Evolutionary conservation across 1,284 basidiomycete genomes (phyloP), one percentile per base, ranked within the genome.

Genomic region (Marasmius sp.): DNA sequence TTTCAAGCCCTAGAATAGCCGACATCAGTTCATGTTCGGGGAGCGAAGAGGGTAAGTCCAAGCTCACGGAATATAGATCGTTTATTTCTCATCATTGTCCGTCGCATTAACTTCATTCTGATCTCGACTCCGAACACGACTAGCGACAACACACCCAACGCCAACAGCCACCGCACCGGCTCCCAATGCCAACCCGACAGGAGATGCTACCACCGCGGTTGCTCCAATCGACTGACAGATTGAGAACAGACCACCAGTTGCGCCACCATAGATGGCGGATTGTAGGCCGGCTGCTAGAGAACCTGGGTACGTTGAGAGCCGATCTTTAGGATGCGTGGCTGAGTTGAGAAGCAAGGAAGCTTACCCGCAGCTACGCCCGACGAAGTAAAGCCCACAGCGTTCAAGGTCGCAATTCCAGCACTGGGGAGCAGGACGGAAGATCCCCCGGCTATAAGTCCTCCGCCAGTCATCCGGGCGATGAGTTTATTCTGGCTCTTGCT

Each of bases 321-420:
- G 14, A 9, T 16, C 33, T 37, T 54, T 38, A 9, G 34, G 33
- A 33, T 52, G 22, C 36, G 14, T 9, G 27, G n/a, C 14, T 3
- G 34, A 18, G 12, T 37, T 6, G 38, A 34, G 27, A 11, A 6
- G 12, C 48, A 18, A 14, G 18, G 10, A 6, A 11, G 48, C 48
- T 37, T n/a, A 54, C 52, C 52, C 38, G 52, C 52, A 38, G 52
- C 52, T 38, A 54, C 36, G 37, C 52, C 52, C 20, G 52, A 54
- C 20, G 52, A 38, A 36, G 52, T 54, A 36, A 54, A 54, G n/a
- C 52, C 52, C 3, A 54, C 36, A 54, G 36, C 52, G 14, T 54
- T 34, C 37, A 54, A 38, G 5, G 52, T 37, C 6, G 52, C 52
- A 14, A 54, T 8, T 36, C 52, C 52, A 54, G 34, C 52, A 6